Evolutionary conservation across 2,329 filamentous ascomycete species (phyloP).

Genomic region (Penicillium sp.): DNA sequence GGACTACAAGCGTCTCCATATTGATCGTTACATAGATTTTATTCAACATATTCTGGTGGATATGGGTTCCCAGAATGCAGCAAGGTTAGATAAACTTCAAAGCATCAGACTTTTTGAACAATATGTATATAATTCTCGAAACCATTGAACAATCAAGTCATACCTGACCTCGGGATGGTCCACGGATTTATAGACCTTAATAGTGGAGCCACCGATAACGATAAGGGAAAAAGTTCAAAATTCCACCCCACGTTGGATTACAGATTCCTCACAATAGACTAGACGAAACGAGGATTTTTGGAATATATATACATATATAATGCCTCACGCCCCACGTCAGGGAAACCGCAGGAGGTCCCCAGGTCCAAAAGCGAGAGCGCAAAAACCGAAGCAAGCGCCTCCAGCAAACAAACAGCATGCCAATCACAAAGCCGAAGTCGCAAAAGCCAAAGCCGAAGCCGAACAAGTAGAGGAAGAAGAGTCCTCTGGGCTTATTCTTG

Average conservation of each 20-base stretch:
- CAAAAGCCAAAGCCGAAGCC: conserved; percentile 6
- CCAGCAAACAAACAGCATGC: conserved; percentile 9
- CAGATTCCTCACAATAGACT: neutral
- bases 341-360: conserved; percentile 9
- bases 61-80: rapidly evolving
- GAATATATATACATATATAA: conserved; percentile 1
- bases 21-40: neutral
- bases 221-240: conserved; percentile 8
- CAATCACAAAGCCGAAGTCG: conserved; percentile 5
- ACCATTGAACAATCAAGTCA: too few relatives aligned
- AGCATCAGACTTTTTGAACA: too few relatives aligned
- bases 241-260: conserved; percentile 1
- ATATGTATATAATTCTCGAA: neutral
- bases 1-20: neutral
- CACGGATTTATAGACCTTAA: neutral
- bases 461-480: neutral
- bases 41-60: neutral
- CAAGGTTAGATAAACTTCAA: neutral
- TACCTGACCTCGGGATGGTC: too few relatives aligned
- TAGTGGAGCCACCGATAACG: conserved; percentile 6
- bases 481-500: conserved; percentile 17
- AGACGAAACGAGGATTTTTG: neutral
- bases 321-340: conserved; percentile 6
- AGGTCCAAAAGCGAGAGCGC: conserved; percentile 1
- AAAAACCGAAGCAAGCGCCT: conserved; percentile 6